These are phyloP conservation scores for Raffaelea deltoideospora DNA, from an alignment of 2,329 filamentous ascomycete genomes.

Conservation along the genomic window DNA sequence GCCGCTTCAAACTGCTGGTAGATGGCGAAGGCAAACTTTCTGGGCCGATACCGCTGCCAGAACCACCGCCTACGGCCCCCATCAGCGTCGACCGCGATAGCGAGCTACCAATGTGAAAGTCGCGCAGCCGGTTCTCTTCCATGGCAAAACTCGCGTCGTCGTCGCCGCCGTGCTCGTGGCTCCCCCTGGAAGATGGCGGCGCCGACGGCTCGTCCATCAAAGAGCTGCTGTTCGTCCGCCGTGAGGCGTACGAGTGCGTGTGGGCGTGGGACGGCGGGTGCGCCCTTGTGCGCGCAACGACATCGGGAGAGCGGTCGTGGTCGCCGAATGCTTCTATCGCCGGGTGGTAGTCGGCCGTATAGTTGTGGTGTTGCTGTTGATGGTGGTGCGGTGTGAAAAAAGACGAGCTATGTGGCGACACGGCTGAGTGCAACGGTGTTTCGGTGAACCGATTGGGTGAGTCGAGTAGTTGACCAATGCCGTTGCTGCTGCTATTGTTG, in stretches of 20 bases:
- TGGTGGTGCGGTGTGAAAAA: too few species aligned
- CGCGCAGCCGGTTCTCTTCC: conserved; percentile 27
- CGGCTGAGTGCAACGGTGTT: conserved; percentile 30
- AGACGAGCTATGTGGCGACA: conserved; percentile 28
- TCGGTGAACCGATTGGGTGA: conserved; percentile 28
- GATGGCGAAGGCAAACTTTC: too few species aligned
- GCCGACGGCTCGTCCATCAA: conserved; percentile 28
- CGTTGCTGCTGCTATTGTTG: conserved; percentile 1
- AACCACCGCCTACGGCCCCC: too few species aligned
- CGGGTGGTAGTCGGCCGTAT: conserved; percentile 8
- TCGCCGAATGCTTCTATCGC: too few species aligned
- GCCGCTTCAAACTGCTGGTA: conserved; percentile 36
- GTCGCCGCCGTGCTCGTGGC: conserved; percentile 34
- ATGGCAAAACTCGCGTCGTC: conserved; percentile 30
- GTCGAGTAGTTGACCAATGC: conserved; percentile 21
- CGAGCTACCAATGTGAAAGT: conserved; percentile 30
- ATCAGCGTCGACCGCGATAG: conserved; percentile 6
- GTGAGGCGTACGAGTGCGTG: too few species aligned
- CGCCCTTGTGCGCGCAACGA: conserved; percentile 28
- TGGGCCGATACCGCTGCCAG: too few species aligned
- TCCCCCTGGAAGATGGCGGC: conserved; percentile 14
- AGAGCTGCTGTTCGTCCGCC: conserved; percentile 32
- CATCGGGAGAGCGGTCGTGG: conserved; percentile 29
- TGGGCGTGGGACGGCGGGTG: too few species aligned
- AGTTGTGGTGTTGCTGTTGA: conserved; percentile 12